phyloP scores from a whole-genome alignment of 2,329 filamentous ascomycete species.

The Claviceps purpurea region DNA sequence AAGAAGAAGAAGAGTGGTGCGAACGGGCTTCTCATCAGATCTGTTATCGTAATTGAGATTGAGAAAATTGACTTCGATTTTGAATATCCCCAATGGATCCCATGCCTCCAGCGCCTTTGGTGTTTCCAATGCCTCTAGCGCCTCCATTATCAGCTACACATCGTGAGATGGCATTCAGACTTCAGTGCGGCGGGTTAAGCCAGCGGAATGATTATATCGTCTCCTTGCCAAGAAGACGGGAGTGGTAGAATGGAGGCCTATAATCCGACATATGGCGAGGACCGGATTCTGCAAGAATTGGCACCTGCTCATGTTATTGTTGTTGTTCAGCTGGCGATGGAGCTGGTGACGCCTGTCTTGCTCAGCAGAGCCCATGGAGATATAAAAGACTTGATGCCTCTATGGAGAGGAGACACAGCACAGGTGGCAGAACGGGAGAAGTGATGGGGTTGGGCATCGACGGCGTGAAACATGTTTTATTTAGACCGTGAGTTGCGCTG shows the following conservation, averaged over 20 bases:
- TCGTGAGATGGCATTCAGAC: conserved; percentile 5
- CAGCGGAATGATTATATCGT: not conserved
- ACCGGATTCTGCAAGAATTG: not conserved
- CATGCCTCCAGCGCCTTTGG: no score
- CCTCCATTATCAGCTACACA: conserved; percentile 16
- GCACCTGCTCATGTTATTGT: not conserved
- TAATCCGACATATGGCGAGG: not conserved
- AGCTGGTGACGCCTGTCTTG: not conserved
- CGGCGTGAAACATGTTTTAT: not conserved
- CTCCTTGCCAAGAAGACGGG: not conserved
- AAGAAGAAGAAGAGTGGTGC: not conserved
- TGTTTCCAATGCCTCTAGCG: no score
- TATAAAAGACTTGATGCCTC: not conserved
- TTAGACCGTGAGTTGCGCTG: not conserved
- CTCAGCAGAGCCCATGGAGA: not conserved
- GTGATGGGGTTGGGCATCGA: not conserved
- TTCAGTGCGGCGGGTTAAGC: not conserved
- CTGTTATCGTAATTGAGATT: not conserved
- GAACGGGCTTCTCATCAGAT: not conserved
- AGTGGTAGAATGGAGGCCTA: not conserved
- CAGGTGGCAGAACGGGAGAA: not conserved
- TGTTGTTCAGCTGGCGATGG: not conserved
- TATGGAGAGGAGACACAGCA: not conserved
- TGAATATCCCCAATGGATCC: conserved; percentile 13
- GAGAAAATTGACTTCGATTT: not conserved